Base-by-base conservation (phyloP, 331 rosid genomes). In the Malus hybrid region DNA sequence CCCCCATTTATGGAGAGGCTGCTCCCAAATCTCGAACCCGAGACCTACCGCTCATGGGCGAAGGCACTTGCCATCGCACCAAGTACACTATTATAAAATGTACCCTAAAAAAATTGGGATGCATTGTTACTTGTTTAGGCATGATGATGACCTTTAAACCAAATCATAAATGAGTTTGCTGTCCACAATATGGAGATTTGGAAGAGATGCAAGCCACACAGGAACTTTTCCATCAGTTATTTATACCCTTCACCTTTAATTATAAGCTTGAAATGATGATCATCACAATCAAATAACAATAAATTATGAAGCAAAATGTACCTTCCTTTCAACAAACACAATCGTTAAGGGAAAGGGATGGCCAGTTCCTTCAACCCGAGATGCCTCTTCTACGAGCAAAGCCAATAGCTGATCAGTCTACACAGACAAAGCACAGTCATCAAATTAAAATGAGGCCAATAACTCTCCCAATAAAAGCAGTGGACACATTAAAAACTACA, bases 271-370 rank as follows among this genome's bases (percentile, higher is more conserved):
- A 67, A 60, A 80, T 65, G 6, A 22, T 34, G 72, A 24, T 14
- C 9, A 7, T 10, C 54, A 46, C 5, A 10, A 74, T 62, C 55
- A 44, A 66, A 29, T 9, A 52, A 55, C 7, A 4, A 52, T 32
- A 18, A 31, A 10, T 48, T 65, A 65, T 31, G 34, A 63, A 70
- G 67, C 52, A 44, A 6, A n/a, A 22, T 27, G 64, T 83, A 92
- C 97, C 96, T 92, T 92, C 81, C 97, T 90, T 74, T 92, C 97
- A 81, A 92, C 97, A 75, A 92, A 92, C 14, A 92, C 97, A 67
- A 92, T 92, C 36, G 96, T 92, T 73, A 92, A 79, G 16, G 89
- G 97, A 78, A 92, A 70, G 9, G 90, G 89, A 76, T 86, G 93
- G 54, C 93, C 91, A 61, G 84, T 55, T 69, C 79, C 85, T 88